Base-by-base conservation (phyloP, 2,329 filamentous ascomycete species). In the Aspergillus cejpii region DNA sequence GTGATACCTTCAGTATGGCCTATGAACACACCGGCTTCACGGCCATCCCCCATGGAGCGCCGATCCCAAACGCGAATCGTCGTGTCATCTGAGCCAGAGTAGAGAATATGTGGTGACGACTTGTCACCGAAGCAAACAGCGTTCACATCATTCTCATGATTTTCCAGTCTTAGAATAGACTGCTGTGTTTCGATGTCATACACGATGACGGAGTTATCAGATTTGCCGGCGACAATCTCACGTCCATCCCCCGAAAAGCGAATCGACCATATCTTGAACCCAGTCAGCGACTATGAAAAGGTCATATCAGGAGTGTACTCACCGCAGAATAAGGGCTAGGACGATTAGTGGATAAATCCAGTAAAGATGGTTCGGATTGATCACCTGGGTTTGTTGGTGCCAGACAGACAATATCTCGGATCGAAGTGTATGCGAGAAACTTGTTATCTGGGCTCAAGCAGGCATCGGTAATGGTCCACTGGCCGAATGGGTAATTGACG, bases 51-150 rank as follows among this genome's bases (percentile, higher is more conserved):
- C 72, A 84, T 76, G 27, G 75, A 79, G 39, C 92, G 79, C 38
- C 91, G 80, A 61, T 98, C 92, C 92, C 92, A 98, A 2, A 98
- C 88, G 61, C 95, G 94, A 58, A 97, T 79, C 0, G 88, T 94
- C 2, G 86, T 84, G 61, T 98, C 92, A 61, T 98, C 92, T 0
- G 89, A 95, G 15, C 92, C 92, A 0, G 90, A 96, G 68, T 96
- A 97, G 2, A 98, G 75, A 49, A 97, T 91, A 62, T 98, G 90
- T 1, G 92, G 91, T 0, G 87, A 94, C 23, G 79, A 78, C 49
- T 82, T 83, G 66, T 97, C 90, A 1, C 89, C 92, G 59, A 94
- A 97, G 66, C 90, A 96, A 1, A 98, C 92, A 3, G 92, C 92
- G 57, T 97, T 98, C 43, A 97, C 91, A 63, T 98, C 89, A 55